These are phyloP conservation scores for Lomentospora prolificans DNA, from an alignment of 2,329 filamentous ascomycete genomes.

Conservation along the genomic window DNA sequence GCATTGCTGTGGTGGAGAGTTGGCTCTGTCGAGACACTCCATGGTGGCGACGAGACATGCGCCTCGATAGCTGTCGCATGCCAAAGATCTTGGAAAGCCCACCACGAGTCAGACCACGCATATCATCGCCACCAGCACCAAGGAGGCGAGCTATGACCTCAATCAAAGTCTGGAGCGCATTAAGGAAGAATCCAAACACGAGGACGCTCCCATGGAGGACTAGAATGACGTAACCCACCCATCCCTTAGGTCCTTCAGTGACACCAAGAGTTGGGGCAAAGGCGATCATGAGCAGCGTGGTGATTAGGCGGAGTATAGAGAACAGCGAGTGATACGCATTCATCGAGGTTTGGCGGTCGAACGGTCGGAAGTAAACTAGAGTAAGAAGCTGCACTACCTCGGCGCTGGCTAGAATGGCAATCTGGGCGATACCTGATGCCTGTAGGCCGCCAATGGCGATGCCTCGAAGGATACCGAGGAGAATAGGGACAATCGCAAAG, in stretches of 20 bases:
- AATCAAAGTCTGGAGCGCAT: constrained; percentile 79
- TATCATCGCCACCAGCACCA: constrained; percentile 71
- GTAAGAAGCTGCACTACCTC: constrained; percentile 86
- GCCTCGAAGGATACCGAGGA: constrained; percentile 76
- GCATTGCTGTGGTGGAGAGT: constrained; percentile 72
- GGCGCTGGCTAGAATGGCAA: constrained; percentile 85
- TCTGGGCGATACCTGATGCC: constrained; percentile 82
- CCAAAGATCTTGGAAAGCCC: constrained; percentile 86
- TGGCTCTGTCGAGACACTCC: constrained; percentile 68
- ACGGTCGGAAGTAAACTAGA: constrained; percentile 81
- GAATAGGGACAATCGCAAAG: constrained; percentile 78
- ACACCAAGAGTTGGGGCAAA: constrained; percentile 80
- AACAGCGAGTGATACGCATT: constrained; percentile 90
- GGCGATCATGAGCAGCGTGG: constrained; percentile 65
- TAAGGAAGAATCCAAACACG: constrained; percentile 86
- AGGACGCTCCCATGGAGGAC: constrained; percentile 77
- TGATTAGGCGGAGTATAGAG: constrained; percentile 63
- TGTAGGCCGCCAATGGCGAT: constrained; percentile 90
- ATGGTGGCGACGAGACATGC: constrained; percentile 49
- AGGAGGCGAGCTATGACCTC: constrained; percentile 77
- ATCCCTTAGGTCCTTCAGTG: constrained; percentile 70
- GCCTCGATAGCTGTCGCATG: constrained; percentile 75
- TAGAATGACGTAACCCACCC: constrained; percentile 90
- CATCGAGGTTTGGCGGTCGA: constrained; percentile 88
- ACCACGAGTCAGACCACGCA: constrained; percentile 61